Base-by-base conservation (phyloP, 2,329 filamentous ascomycete species). In the Aspergillus latus region DNA sequence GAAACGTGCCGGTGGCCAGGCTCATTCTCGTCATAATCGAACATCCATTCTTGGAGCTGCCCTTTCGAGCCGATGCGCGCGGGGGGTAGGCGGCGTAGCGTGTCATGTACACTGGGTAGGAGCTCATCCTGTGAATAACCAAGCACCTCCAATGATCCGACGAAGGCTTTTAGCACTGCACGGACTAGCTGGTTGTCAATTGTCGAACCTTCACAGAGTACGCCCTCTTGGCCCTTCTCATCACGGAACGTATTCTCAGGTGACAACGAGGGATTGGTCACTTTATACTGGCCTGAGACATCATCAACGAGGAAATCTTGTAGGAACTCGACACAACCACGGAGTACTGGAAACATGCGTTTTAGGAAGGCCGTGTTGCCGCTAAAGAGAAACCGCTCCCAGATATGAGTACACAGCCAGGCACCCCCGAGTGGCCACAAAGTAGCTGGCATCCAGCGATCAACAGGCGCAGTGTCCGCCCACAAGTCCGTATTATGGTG, bases 371-470 rank as follows among this genome's bases (percentile, higher is more conserved):
- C 28, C 5, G 49, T 49, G 40, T 70, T 58, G 6, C 63, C 54
- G 1, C 76, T 79, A 61, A 84, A 85, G 34, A 80, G 78, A 65
- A 77, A 86, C 62, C 81, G 76, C 56, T 86, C 82, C 68, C 77
- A 81, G 1, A 86, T 79, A 59, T 85, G 82, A 57, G 82, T 80
- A 76, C 83, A 84, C 73, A 85, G 79, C 84, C 83, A 86, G 1
- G 81, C 81, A 1, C 79, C 77, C 0, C 79, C 73, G 63, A 80
- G 68, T 0, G 76, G 78, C 29, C 70, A 73, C 42, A 68, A 68
- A 42, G 66, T 62, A 9, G 73, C 76, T 65, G 77, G 77, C 36
- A 72, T 66, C 32, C 76, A 76, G 21, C 73, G 70, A 46, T 75
- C 74, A 46, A 80, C 79, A 63, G 81, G 79, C 0, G 72, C 81